These are phyloP conservation scores for Saccharomycopsis oosterbeekiorum DNA, from an alignment of 805 yeast species.

Conservation along the genomic window DNA sequence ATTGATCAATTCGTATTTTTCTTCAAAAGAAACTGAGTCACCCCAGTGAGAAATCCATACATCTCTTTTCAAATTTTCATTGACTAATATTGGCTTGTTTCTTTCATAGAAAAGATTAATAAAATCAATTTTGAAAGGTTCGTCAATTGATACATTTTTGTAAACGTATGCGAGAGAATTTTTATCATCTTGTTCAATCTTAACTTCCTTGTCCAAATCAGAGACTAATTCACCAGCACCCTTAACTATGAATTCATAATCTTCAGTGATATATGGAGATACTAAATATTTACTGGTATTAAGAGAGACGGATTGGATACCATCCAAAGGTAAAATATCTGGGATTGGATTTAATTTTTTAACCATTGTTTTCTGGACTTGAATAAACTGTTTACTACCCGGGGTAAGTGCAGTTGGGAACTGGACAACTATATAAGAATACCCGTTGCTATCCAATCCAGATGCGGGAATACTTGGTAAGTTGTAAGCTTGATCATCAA, in stretches of 20 bases:
- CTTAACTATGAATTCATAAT: constrained; percentile 34
- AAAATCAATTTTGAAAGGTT: constrained; percentile 39
- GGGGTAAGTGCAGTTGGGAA: constrained; percentile 65
- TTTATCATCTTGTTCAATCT: too few relatives aligned
- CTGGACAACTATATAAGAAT: constrained; percentile 34
- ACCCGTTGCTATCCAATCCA: constrained; percentile 13
- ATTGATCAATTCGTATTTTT: constrained; percentile 73
- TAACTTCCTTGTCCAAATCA: constrained; percentile 28
- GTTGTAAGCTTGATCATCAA: neutral
- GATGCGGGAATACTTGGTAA: constrained; percentile 8
- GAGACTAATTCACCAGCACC: constrained; percentile 37
- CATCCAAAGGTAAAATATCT: constrained; percentile 44
- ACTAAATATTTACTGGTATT: constrained; percentile 45
- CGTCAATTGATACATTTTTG: constrained; percentile 23
- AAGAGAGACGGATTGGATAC: constrained; percentile 49
- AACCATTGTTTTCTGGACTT: constrained; percentile 39
- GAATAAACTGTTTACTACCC: constrained; percentile 31
- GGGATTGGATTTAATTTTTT: constrained; percentile 54
- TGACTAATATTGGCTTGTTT: constrained; percentile 54
- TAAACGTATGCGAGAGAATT: neutral
- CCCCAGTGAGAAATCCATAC: constrained; percentile 89
- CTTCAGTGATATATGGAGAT: constrained; percentile 50
- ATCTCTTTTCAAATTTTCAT: constrained; percentile 54
- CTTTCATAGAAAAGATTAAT: constrained; percentile 53
- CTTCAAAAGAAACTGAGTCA: constrained; percentile 63